Evolutionary conservation across 805 yeast species (phyloP).

Genomic region (Priceomyces castillae): DNA sequence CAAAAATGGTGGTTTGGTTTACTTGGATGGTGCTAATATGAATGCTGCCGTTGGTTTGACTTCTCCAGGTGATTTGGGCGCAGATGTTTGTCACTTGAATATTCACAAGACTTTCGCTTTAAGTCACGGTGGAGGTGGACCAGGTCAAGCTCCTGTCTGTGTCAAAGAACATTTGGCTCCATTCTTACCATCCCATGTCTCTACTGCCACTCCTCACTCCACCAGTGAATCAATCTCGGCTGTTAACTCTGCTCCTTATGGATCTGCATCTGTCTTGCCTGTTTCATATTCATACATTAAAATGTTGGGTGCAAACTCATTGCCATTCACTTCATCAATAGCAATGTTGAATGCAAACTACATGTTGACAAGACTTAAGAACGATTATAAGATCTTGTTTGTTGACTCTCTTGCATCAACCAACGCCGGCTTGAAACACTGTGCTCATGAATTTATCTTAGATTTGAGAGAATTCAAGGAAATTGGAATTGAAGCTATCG

Average conservation of each 20-base stretch:
- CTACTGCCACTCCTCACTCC: constrained; percentile 50
- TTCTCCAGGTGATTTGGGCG: constrained; percentile 96
- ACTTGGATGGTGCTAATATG: constrained; percentile 98
- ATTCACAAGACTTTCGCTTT: constrained; percentile 96
- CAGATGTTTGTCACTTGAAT: constrained; percentile 96
- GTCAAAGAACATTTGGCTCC: constrained; percentile 78
- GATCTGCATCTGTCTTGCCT: constrained; percentile 90
- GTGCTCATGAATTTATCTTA: constrained; percentile 95
- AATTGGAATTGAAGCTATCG: constrained; percentile 87
- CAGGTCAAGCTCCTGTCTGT: constrained; percentile 98
- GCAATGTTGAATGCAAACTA: constrained; percentile 96
- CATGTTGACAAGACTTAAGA: constrained; percentile 77
- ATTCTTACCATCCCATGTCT: constrained; percentile 77
- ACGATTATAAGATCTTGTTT: constrained; percentile 74
- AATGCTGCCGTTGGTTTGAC: constrained; percentile 98
- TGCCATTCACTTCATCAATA: constrained; percentile 81
- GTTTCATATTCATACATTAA: constrained; percentile 94
- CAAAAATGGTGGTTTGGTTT: constrained; percentile 87
- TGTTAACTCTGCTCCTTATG: constrained; percentile 92
- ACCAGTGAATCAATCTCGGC: constrained; percentile 59
- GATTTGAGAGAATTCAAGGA: constrained; percentile 84
- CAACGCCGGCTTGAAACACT: constrained; percentile 57
- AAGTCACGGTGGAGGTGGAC: constrained; percentile 99
- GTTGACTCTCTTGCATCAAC: constrained; percentile 46
- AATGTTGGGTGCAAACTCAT: constrained; percentile 82